phyloP scores from a whole-genome alignment of 345 rosid genomes.

The Salix purpurea region DNA sequence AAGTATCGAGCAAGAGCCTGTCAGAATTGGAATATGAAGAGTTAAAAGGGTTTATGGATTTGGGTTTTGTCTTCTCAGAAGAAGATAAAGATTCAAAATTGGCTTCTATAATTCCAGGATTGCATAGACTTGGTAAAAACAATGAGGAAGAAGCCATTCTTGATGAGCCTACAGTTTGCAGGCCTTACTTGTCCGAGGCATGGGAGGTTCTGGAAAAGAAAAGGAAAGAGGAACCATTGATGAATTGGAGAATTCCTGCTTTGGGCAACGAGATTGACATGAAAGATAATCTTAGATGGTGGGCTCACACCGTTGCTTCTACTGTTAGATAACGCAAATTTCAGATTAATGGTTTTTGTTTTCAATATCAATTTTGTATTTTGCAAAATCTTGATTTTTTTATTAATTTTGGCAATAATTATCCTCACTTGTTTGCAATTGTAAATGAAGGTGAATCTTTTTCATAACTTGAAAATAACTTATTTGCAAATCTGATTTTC shows the following conservation, averaged over 20 bases:
- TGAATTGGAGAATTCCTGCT: conserved; percentile 57
- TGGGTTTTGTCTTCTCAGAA: conserved; percentile 82
- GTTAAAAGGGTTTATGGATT: conserved; percentile 81
- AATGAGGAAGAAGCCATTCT: conserved; percentile 19
- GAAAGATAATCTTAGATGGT: conserved; percentile 55
- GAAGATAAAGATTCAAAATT: conserved; percentile 64
- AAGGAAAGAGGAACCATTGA: conserved; percentile 41
- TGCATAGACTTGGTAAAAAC: conserved; percentile 48
- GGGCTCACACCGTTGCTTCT: conserved; percentile 84
- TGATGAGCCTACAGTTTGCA: conserved; percentile 28
- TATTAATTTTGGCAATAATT: neutral
- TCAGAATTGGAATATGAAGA: conserved; percentile 73
- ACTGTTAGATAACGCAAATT: conserved; percentile 37
- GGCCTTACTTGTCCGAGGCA: conserved; percentile 87
- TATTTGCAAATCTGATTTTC: neutral
- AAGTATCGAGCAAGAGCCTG: conserved; percentile 46
- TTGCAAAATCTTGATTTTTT: neutral
- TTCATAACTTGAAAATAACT: neutral
- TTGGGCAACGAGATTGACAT: conserved; percentile 47
- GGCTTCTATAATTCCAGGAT: conserved; percentile 69
- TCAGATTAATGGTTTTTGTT: neutral
- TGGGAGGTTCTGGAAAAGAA: conserved; percentile 52
- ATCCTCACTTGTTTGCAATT: neutral
- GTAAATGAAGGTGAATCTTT: neutral
- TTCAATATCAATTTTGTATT: neutral